These are phyloP conservation scores for Blastobotrys mokoenaii DNA, from an alignment of 805 yeast species.

Conservation along the genomic window DNA sequence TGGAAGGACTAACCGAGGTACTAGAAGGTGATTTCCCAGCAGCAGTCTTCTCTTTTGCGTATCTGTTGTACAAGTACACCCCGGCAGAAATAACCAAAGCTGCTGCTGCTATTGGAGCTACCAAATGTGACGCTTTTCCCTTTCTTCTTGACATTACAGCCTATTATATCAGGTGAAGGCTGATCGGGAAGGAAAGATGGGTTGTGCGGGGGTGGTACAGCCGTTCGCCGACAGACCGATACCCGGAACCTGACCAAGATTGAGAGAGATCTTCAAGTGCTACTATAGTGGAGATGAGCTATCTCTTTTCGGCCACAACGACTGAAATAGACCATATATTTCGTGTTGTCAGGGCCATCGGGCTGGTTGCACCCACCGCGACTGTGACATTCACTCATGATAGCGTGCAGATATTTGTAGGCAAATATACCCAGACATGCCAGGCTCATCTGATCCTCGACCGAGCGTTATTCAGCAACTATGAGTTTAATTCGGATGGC, in stretches of 20 bases:
- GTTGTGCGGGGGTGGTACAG: not conserved
- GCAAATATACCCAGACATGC: constrained; percentile 17
- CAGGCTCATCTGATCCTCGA: constrained; percentile 19
- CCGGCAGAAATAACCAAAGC: constrained; percentile 6
- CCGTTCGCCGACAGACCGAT: not conserved
- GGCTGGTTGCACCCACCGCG: constrained; percentile 34
- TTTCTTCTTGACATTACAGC: too few relatives aligned
- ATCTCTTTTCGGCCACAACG: constrained; percentile 38
- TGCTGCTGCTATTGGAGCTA: constrained; percentile 6
- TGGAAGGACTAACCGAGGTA: constrained; percentile 1
- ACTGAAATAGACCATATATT: constrained; percentile 39
- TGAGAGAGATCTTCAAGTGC: not conserved
- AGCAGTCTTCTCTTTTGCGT: not conserved
- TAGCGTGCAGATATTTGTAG: constrained; percentile 45
- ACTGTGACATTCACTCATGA: constrained; percentile 38
- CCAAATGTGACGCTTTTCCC: not conserved
- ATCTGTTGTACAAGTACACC: constrained; percentile 3
- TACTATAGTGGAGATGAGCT: too few relatives aligned
- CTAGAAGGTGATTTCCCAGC: not conserved
- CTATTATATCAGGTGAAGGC: too few relatives aligned
- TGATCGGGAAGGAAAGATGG: not conserved
- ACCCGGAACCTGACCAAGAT: too few relatives aligned
- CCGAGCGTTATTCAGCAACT: constrained; percentile 15
- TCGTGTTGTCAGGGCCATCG: constrained; percentile 36
- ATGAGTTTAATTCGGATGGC: constrained; percentile 10